A percentile compares a stretch with the other conserved stretches of the same genome.
Evolutionary conservation across 2,329 filamentous ascomycete species (phyloP).

Genomic region (Eutypella sp.): DNA sequence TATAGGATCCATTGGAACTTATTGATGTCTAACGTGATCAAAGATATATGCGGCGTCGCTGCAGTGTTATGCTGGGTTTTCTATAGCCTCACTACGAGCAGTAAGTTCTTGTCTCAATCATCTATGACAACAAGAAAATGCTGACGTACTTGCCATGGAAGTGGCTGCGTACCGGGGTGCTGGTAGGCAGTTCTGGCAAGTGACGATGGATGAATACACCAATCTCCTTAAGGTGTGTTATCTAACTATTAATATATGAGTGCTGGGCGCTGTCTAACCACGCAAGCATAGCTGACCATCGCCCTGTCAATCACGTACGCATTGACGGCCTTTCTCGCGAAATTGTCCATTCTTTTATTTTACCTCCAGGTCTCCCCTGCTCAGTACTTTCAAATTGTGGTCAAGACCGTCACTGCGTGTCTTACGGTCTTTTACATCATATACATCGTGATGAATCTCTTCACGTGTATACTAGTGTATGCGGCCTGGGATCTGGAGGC

Average conservation of each 20-base stretch:
- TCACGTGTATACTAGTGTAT: not conserved
- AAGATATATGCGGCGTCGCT: not conserved
- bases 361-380: slow-evolving; percentile 1
- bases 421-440: not conserved
- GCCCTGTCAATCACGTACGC: not conserved
- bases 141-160: not conserved
- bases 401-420: not conserved
- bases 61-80: not conserved
- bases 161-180: not conserved
- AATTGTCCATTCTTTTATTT: slow-evolving; percentile 6
- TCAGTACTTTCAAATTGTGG: not conserved
- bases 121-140: not conserved
- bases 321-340: not conserved
- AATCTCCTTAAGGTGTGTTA: slow-evolving; percentile 1
- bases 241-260: not conserved
- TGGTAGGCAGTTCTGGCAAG: slow-evolving; percentile 1
- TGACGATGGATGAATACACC: not conserved
- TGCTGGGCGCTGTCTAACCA: not conserved
- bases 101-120: not conserved
- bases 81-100: not conserved
- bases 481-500: not conserved
- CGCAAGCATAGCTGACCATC: not conserved
- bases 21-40: not conserved
- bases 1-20: not conserved
- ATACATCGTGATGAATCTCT: not conserved